Conservation (phyloP, 495 filamentous ascomycete species). For the Penicillium flavigenum region DNA sequence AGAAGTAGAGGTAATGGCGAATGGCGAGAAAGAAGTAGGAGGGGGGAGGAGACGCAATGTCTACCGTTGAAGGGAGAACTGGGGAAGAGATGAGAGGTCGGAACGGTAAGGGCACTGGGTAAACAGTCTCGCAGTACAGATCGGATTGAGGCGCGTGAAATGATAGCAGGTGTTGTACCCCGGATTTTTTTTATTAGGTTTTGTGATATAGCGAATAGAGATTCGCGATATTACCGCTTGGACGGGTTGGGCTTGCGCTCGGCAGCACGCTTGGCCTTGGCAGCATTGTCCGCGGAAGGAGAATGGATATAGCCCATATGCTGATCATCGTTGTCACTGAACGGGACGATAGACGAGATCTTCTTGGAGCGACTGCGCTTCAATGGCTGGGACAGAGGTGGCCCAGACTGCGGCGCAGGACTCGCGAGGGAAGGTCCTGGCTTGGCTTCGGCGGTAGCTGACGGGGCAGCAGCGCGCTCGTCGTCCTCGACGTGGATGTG, state of each 20-base stretch:
- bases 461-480: constrained; percentile 36
- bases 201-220: background rate
- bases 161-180: background rate
- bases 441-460: constrained; percentile 39
- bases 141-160: background rate
- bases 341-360: constrained; percentile 46
- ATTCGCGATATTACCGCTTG: background rate
- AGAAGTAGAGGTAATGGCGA: background rate
- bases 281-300: constrained; percentile 32
- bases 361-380: constrained; percentile 44
- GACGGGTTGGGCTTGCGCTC: constrained; percentile 18
- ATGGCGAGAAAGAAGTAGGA: background rate
- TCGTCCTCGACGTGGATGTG: constrained; percentile 56
- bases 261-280: constrained; percentile 27
- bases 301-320: constrained; percentile 52
- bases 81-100: background rate
- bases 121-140: background rate
- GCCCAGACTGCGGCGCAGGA: constrained; percentile 30
- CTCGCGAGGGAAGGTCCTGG: constrained; percentile 37
- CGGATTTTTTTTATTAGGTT: background rate
- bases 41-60: background rate
- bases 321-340: constrained; percentile 39
- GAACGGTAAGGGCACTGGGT: background rate
- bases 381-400: constrained; percentile 46
- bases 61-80: constrained; percentile 2